These are phyloP conservation scores for Sinapis alba DNA, from an alignment of 441 rosid genomes.

Conservation along the genomic window DNA sequence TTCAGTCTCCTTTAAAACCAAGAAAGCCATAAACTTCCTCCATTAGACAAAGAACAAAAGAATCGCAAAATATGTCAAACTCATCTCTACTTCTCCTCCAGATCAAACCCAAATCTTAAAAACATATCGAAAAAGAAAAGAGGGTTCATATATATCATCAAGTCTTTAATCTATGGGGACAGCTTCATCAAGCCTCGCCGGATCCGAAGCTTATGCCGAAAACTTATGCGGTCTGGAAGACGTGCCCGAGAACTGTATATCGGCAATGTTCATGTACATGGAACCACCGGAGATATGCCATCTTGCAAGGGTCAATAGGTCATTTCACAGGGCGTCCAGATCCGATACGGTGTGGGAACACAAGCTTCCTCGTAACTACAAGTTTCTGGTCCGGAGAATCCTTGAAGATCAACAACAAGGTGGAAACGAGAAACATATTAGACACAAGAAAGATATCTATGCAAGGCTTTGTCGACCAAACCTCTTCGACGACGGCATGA, in stretches of 20 bases:
- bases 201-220: conserved; percentile 25
- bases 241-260: conserved; percentile 60
- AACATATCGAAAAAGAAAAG: background rate
- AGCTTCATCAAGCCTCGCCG: conserved; percentile 44
- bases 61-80: conserved; percentile 32
- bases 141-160: background rate
- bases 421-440: conserved; percentile 26
- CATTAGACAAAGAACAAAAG: conserved; percentile 35
- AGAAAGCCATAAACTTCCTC: conserved; percentile 31
- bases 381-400: conserved; percentile 48
- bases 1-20: conserved; percentile 34
- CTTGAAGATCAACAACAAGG: conserved; percentile 33
- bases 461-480: conserved; percentile 51
- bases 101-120: conserved; percentile 32
- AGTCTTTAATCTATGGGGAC: conserved; percentile 52
- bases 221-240: conserved; percentile 46
- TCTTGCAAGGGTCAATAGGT: conserved; percentile 49
- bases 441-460: conserved; percentile 54
- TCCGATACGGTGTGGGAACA: conserved; percentile 67
- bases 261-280: conserved; percentile 49
- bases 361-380: conserved; percentile 61
- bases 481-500: conserved; percentile 56
- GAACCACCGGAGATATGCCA: conserved; percentile 66
- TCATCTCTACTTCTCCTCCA: conserved; percentile 60
- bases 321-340: conserved; percentile 60